Evolutionary conservation across 441 rosid genomes (phyloP).

Genomic region (Aquilaria agallochum): DNA sequence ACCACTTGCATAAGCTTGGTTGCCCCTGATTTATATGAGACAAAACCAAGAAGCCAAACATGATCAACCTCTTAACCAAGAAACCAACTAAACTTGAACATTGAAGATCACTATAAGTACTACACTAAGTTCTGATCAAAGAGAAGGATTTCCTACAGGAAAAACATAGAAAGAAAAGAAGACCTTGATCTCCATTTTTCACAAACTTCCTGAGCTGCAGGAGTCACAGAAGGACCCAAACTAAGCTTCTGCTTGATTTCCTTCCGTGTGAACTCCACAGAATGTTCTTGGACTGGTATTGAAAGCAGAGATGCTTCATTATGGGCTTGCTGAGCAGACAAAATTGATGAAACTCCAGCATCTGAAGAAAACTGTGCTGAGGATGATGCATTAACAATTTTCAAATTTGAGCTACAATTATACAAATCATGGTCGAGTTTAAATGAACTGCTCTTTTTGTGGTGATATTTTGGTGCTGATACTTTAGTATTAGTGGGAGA

Average conservation of each 20-base stretch:
- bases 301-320: conserved; percentile 31
- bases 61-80: too few species aligned
- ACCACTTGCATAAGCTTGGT: conserved; percentile 80
- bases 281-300: conserved; percentile 27
- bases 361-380: conserved; percentile 34
- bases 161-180: conserved; percentile 13
- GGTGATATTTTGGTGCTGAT: conserved; percentile 27
- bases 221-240: conserved; percentile 28
- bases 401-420: conserved; percentile 21
- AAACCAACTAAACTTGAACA: too few species aligned
- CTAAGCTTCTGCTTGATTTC: conserved; percentile 40
- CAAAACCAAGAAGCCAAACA: too few species aligned
- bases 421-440: conserved; percentile 26
- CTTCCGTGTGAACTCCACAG: conserved; percentile 34
- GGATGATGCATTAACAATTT: conserved; percentile 34
- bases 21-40: conserved; percentile 56
- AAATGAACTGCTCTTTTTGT: conserved; percentile 35
- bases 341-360: conserved; percentile 36
- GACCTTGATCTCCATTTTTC: conserved; percentile 99
- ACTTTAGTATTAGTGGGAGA: conserved; percentile 31
- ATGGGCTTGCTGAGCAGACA: conserved; percentile 31
- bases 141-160: not conserved
- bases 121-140: too few species aligned
- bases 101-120: too few species aligned
- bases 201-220: conserved; percentile 81